These are phyloP conservation scores for Daldinia loculata DNA, from an alignment of 495 filamentous ascomycete species.

Conservation along the genomic window DNA sequence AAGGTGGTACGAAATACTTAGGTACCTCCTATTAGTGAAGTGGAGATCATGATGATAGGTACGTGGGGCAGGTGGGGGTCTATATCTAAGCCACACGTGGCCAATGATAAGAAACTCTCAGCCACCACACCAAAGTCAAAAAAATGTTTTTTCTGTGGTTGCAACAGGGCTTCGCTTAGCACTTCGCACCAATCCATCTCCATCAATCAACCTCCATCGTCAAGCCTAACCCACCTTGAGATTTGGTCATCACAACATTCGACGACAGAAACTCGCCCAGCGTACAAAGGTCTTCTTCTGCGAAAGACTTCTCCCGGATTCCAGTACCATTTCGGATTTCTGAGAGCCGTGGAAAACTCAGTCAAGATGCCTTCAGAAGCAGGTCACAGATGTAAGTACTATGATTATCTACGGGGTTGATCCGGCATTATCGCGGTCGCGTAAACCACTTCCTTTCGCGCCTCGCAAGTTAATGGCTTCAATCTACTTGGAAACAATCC, in stretches of 20 bases:
- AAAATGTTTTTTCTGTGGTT: slow-evolving; percentile 42
- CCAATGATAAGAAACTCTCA: slow-evolving; percentile 18
- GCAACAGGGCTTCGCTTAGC: slow-evolving; percentile 48
- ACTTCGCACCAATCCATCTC: slow-evolving; percentile 43
- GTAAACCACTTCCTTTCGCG: slow-evolving; percentile 9
- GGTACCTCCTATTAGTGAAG: not conserved
- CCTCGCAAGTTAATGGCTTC: slow-evolving; percentile 6
- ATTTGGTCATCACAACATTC: slow-evolving; percentile 47
- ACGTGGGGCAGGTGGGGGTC: not conserved
- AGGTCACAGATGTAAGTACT: slow-evolving; percentile 80
- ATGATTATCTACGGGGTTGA: not conserved
- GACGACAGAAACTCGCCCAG: slow-evolving; percentile 48
- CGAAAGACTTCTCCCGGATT: slow-evolving; percentile 38
- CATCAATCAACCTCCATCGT: slow-evolving; percentile 41
- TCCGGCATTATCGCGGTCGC: slow-evolving; percentile 26
- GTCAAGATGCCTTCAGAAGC: slow-evolving; percentile 84
- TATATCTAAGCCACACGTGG: slow-evolving; percentile 12
- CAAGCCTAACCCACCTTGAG: slow-evolving; percentile 42
- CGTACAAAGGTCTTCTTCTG: slow-evolving; percentile 41
- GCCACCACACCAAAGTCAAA: slow-evolving; percentile 41
- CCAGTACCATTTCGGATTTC: slow-evolving; percentile 41
- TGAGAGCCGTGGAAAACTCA: slow-evolving; percentile 49
- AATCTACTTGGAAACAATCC: slow-evolving; percentile 9
- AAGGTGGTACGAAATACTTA: not conserved
- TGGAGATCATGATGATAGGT: not conserved